Base-by-base conservation (phyloP, 2,329 filamentous ascomycete species). In the Aureobasidium lini region DNA sequence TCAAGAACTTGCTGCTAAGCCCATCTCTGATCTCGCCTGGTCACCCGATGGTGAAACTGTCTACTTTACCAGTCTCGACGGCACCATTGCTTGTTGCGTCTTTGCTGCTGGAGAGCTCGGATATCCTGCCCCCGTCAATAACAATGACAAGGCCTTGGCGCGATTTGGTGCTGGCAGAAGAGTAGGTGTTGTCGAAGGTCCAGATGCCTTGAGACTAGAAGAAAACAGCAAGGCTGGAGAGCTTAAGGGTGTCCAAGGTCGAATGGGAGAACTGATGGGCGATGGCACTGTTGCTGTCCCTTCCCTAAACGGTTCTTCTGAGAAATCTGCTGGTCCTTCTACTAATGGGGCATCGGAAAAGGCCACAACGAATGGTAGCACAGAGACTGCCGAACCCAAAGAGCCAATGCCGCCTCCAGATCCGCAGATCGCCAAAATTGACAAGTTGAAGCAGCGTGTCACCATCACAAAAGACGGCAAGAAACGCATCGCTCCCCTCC, bases 251-350 rank as follows among this genome's bases (percentile, higher is more conserved):
- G 92, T 93, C 0, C 90, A 99, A 74, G 94, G 91, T 2, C 84
- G 93, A 64, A 99, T 99, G 94, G 94, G 94, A 11, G 93, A 93
- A n/a, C 76, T 99, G 39, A 99, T 99, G 94, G 93, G 93, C 6
- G 92, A 96, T 69, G 81, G 82, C 16, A 80, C 80, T 56, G 76
- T 81, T 2, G 73, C 81, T 3, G 76, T 79, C 3, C 83, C 84
- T 42, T 44, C 52, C 6, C 62, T 72, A 11, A 69, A 72, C 34
- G 71, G 68, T 6, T 68, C 72, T 37, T 23, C 62, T 5, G 40
- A 49, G 31, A 63, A 62, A 23, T 10, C 32, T 16, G 61, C 71
- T 11, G 64, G 72, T 15, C 46, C 62, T 15, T 57, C 61, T n/a
- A 74, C 76, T 16, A 83, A 82, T 61, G 80, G 79, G 31, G 70